phyloP scores from a whole-genome alignment of 2,329 filamentous ascomycete genomes.

The Verticillium tricorpus region DNA sequence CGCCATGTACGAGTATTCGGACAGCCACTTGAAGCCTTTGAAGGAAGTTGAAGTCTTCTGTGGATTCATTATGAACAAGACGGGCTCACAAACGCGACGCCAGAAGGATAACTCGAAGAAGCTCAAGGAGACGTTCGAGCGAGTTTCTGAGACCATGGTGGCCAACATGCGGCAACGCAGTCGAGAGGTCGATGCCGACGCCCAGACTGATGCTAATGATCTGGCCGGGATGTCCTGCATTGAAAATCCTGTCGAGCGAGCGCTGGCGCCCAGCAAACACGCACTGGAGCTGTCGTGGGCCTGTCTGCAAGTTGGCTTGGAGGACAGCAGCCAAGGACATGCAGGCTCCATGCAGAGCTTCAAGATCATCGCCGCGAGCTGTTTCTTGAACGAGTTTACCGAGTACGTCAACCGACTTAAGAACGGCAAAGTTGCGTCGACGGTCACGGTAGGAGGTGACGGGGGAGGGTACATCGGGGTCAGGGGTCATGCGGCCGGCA shows the following conservation, averaged over 20 bases:
- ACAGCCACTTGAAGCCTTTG: slow-evolving; percentile 38
- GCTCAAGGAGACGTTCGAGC: slow-evolving; percentile 47
- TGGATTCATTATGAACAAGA: slow-evolving; percentile 49
- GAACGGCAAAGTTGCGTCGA: neutral
- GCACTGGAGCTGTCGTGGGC: slow-evolving; percentile 29
- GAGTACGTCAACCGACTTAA: slow-evolving; percentile 6
- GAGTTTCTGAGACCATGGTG: slow-evolving; percentile 36
- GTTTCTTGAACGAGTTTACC: slow-evolving; percentile 24
- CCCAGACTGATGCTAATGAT: neutral
- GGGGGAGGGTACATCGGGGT: neutral
- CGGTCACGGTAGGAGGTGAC: neutral
- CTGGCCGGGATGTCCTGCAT: neutral
- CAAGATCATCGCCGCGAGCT: slow-evolving; percentile 30
- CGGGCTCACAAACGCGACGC: slow-evolving; percentile 41
- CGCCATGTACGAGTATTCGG: slow-evolving; percentile 38
- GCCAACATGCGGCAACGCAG: slow-evolving; percentile 24
- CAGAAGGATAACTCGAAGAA: slow-evolving; percentile 48
- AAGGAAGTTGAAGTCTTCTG: slow-evolving; percentile 51
- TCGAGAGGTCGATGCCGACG: neutral
- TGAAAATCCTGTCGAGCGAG: slow-evolving; percentile 4
- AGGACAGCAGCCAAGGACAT: slow-evolving; percentile 5
- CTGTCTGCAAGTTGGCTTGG: slow-evolving; percentile 23
- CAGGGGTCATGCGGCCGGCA: neutral
- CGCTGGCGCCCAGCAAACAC: slow-evolving; percentile 11
- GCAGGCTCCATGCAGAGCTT: slow-evolving; percentile 25